Evolutionary conservation across 805 yeast species (phyloP), one percentile per base, ranked within the genome.

Genomic region (Ogataea siamensis): DNA sequence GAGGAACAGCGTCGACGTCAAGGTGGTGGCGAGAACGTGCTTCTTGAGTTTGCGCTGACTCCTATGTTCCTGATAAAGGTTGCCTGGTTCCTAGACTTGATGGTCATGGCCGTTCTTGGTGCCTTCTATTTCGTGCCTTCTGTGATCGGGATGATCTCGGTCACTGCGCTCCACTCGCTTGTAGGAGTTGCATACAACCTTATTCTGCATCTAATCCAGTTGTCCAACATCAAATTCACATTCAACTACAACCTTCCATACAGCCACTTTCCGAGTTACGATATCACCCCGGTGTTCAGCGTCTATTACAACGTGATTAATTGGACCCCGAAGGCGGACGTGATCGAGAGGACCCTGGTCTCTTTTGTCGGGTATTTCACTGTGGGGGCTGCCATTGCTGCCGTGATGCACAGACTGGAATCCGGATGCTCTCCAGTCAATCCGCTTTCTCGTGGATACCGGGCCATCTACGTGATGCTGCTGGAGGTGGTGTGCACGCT

Each of bases 401-500:
- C 37, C 0, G 18, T 41, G 3, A 58, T 60, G 64, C 33, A 43
- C 23, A 39, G 37, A 17, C 32, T 60, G 35, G 64, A 61, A 35
- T 45, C 33, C 5, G 53, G 55, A 1, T 55, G 62, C 26, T 49
- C 67, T 1, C 62, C 66, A 2, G 43, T 39, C 3, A 67, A 67
- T 22, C 82, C 84, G 1, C 49, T 78, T 2, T 48, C 61, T 30
- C 81, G 83, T 0, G 59, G 63, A 2, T 63, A 72, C 34, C 70
- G 93, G 45, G 59, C 64, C 8, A 34, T 74, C 2, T 83, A 76
- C 53, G 68, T 71, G 35, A 47, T 71, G 2, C 54, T 82, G 19
- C 74, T 79, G 51, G 82, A 78, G 41, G 45, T 78, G 7, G 62
- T 70, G 14, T 71, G 82, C 22, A 79, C 94, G 2, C 52, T 80